These are phyloP conservation scores for Vanderwaltozyma tropicalis DNA, from an alignment of 805 yeast species.

Conservation along the genomic window DNA sequence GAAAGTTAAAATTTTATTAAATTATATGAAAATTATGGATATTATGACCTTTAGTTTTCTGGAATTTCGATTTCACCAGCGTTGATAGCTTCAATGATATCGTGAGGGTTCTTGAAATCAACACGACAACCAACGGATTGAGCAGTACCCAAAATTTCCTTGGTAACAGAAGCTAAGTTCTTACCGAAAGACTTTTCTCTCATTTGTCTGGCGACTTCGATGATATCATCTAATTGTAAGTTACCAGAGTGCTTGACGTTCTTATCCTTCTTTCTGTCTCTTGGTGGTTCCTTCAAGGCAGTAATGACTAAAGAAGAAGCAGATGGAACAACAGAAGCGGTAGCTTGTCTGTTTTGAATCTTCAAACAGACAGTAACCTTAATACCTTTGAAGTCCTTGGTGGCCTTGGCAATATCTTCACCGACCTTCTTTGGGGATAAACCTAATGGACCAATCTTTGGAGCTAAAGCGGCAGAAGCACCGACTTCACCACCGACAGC, in stretches of 20 bases:
- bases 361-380: constrained; percentile 97
- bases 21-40: constrained; percentile 5
- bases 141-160: constrained; percentile 99
- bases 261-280: constrained; percentile 99
- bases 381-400: constrained; percentile 97
- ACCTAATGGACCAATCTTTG: constrained; percentile 99
- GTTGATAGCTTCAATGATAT: constrained; percentile 95
- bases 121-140: constrained; percentile 99
- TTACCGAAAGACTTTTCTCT: constrained; percentile 96
- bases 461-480: constrained; percentile 98
- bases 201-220: constrained; percentile 96
- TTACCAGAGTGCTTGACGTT: constrained; percentile 99
- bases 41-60: constrained; percentile 23
- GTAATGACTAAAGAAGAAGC: constrained; percentile 98
- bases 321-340: constrained; percentile 97
- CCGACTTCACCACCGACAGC: constrained; percentile 99
- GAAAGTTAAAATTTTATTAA: constrained; percentile 2
- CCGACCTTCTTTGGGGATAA: constrained; percentile 99
- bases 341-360: constrained; percentile 99
- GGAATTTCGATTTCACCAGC: constrained; percentile 88
- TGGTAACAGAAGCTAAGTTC: constrained; percentile 90
- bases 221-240: constrained; percentile 92
- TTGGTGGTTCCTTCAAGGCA: constrained; percentile 98
- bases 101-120: constrained; percentile 98
- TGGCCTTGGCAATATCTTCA: constrained; percentile 99